Base-by-base conservation (phyloP, 2,329 filamentous ascomycete species). In the Alternaria hordeiaustralica region DNA sequence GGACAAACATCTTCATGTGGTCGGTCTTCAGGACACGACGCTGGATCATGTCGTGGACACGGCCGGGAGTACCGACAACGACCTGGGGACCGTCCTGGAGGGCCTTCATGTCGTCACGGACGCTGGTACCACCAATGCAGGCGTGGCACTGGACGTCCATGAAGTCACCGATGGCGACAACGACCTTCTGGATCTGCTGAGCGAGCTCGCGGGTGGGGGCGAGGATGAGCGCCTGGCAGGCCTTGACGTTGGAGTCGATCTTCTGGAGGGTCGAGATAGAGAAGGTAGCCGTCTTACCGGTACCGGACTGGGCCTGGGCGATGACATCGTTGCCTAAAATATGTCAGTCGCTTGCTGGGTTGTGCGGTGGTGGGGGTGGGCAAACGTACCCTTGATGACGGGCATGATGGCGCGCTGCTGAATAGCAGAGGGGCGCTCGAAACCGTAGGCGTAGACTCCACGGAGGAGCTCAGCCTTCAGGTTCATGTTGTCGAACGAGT, bases 371-470 rank as follows among this genome's bases (percentile, higher is more conserved):
- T 54, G 53, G 61, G 60, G 28, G 51, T 25, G 57, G 57, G 54
- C 49, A 69, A 66, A 69, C 91, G 83, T 86, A 96, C 93, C 94
- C 90, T 98, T 97, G 88, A 99, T 98, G 82, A 99, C 96, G 81
- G 96, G 96, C 92, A 98, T 97, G 85, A 99, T 99, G 78, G 96
- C 96, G 82, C 96, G 95, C 91, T 97, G 94, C 92, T 99, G 96
- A 78, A 99, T 99, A 83, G 96, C 95, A 86, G 96, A 99, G 70
- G 96, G 96, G 76, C 96, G 94, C 90, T 99, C 96, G 87, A 99
- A 99, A 92, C 96, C 96, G 84, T 99, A 99, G 83, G 96, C 96
- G 85, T 98, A 99, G 84, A 99, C 93, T 87, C 92, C 96, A 86
- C 96, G 94, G 82, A 99, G 93, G 81, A 99, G 92, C 88, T 99